Conservation (phyloP, 805 yeast genomes). For the Barnettozyma siamensis region DNA sequence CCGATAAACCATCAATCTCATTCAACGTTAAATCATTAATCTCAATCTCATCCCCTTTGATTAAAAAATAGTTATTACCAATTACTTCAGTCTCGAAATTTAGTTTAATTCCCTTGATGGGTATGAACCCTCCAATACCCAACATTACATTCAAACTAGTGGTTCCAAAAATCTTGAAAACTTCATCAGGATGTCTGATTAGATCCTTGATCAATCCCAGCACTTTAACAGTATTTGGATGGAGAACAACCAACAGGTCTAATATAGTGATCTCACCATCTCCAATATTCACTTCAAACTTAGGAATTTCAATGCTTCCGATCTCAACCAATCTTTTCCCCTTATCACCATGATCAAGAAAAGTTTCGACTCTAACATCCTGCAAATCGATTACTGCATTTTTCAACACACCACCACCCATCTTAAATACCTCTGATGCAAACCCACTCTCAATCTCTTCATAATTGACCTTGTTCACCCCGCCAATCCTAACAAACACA, state of each 20-base stretch:
- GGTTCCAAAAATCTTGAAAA: conserved; percentile 30
- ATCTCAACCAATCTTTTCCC: conserved; percentile 19
- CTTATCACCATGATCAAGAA: conserved; percentile 4
- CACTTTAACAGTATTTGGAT: conserved; percentile 30
- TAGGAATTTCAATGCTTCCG: conserved; percentile 30
- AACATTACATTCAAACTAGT: conserved; percentile 28
- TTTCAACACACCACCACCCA: conserved; percentile 29
- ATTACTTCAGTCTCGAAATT: conserved; percentile 28
- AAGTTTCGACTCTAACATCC: conserved; percentile 27
- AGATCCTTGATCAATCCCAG: conserved; percentile 29
- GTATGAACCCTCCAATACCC: conserved; percentile 23
- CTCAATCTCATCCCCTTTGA: conserved; percentile 18
- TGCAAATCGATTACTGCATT: conserved; percentile 27
- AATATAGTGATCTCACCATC: conserved; percentile 24
- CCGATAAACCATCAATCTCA: conserved; percentile 1
- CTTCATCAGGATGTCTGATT: conserved; percentile 26
- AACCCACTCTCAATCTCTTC: conserved; percentile 25
- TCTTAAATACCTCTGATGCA: conserved; percentile 24
- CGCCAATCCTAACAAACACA: conserved; percentile 28
- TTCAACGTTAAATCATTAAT: conserved; percentile 23
- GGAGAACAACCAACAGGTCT: conserved; percentile 25
- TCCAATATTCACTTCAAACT: conserved; percentile 29
- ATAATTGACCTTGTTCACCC: conserved; percentile 28
- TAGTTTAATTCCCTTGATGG: conserved; percentile 27
- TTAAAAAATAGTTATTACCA: conserved; percentile 18